phyloP scores from a whole-genome alignment of 306 rosid genomes.

The Quillaja saponaria region DNA sequence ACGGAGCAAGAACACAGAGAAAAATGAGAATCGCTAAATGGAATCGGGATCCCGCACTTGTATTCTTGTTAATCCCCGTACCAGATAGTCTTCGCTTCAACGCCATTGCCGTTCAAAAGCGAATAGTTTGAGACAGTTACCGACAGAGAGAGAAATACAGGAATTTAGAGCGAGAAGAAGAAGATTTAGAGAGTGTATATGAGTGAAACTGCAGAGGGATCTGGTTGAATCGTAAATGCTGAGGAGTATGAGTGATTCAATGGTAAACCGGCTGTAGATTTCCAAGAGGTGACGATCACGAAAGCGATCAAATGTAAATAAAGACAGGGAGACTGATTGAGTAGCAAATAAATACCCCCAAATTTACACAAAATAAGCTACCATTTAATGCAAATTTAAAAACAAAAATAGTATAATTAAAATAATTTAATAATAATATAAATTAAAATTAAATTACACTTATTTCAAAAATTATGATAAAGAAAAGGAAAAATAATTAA shows the following conservation, averaged over 20 bases:
- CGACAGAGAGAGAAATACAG: neutral
- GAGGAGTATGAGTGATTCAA: conserved; percentile 14
- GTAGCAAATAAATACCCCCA: no score
- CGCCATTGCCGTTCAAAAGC: conserved; percentile 58
- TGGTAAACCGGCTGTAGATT: conserved; percentile 25
- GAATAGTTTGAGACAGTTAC: conserved; percentile 4
- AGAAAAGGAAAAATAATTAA: no score
- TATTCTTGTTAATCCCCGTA: conserved; percentile 34
- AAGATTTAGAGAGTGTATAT: neutral
- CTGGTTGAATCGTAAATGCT: neutral
- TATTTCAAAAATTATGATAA: no score
- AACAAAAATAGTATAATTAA: no score
- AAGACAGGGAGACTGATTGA: no score
- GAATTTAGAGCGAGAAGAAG: no score
- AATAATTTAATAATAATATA: no score
- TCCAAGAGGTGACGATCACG: conserved; percentile 25
- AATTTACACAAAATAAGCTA: no score
- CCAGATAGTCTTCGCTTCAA: conserved; percentile 48
- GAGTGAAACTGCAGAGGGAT: conserved; percentile 16
- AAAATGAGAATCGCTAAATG: conserved; percentile 47
- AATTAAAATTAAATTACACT: no score
- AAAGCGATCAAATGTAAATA: no score
- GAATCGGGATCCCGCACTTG: conserved; percentile 57
- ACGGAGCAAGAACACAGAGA: conserved; percentile 55
- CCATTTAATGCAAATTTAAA: no score